Base-by-base conservation (phyloP, 805 yeast species). In the Kodamaea kakaduensis region DNA sequence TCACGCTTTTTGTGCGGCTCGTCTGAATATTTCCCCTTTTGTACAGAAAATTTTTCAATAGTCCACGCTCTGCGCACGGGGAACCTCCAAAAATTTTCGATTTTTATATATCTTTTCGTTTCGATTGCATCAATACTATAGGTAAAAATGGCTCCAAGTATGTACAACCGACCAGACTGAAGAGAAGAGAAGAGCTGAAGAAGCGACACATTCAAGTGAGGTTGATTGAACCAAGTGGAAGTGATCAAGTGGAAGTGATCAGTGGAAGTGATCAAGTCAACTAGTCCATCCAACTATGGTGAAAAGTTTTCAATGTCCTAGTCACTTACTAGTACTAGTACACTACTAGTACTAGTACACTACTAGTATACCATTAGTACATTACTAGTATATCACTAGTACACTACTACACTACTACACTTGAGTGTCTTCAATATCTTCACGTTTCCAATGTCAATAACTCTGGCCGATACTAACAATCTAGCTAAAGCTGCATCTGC, bases 401-500 rank as follows among this genome's bases (percentile, higher is more conserved):
- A n/a, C n/a, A n/a, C n/a, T n/a, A n/a, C n/a, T n/a, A n/a, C n/a
- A n/a, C n/a, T n/a, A n/a, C n/a, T n/a, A n/a, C n/a, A n/a, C n/a
- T n/a, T n/a, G n/a, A n/a, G n/a, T n/a, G n/a, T n/a, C n/a, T n/a
- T n/a, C 12, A 23, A n/a, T 14, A 23, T 9, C 5, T n/a, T 14
- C 25, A 5, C 25, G 25, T 23, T 23, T 14, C 25, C 25, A 23
- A 10, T 20, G n/a, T n/a, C n/a, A n/a, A n/a, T n/a, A n/a, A n/a
- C n/a, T n/a, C n/a, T n/a, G n/a, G n/a, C n/a, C n/a, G 18, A 34
- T 35, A 35, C 38, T 35, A 35, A 35, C 38, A 28, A 29, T 38
- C 25, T 54, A 68, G 39, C 74, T 54, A 84, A 93, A 79, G 98
- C 98, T 75, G 77, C 87, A 68, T 78, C 85, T 73, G 97, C 98